Base-by-base conservation (phyloP, 148 eudicot species). In the Spergularia marina region DNA sequence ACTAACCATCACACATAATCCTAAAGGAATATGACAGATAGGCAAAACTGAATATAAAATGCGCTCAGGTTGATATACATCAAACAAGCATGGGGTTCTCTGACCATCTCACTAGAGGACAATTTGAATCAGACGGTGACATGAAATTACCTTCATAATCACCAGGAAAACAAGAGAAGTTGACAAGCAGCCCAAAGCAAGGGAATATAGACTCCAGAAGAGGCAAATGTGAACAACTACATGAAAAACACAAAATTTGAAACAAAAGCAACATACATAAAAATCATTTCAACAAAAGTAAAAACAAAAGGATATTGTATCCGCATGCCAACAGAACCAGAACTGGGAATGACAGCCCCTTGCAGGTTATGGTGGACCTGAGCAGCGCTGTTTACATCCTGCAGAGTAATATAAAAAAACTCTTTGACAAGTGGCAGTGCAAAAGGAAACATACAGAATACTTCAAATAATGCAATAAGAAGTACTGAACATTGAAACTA, bases 251-350 rank as follows among this genome's bases (percentile, higher is more conserved):
- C 6, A 18, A 3, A 41, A 21, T 61, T 7, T n/a, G 58, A 71
- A 44, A 8, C 17, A 63, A 52, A 54, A 16, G 51, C 21, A 30
- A 18, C 64, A 69, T 16, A 69, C 6, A 34, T 8, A 53, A 1
- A 1, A 51, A 51, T 21, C 49, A 3, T 44, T 44, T 44, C 49
- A 44, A 4, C 49, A 44, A 44, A 44, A 44, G 49, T 0, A 44
- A 53, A 77, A 16, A 51, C 23, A 25, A 72, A 90, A 95, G 99
- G 97, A 95, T 95, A 95, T 92, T 95, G 99, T 85, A 95, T 95
- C 58, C 99, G 89, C 99, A 95, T 95, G 82, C 99, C 99, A 84
- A 95, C 85, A 61, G 99, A 89, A 78, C 96, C 96, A 78, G 96
- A 92, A 72, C 99, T 95, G 36, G 97, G 99, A 81, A 95, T 90